A percentile compares a stretch with the other conserved stretches of the same genome.
Evolutionary conservation across 805 yeast genomes (phyloP).

Genomic region (Priceomyces medius): DNA sequence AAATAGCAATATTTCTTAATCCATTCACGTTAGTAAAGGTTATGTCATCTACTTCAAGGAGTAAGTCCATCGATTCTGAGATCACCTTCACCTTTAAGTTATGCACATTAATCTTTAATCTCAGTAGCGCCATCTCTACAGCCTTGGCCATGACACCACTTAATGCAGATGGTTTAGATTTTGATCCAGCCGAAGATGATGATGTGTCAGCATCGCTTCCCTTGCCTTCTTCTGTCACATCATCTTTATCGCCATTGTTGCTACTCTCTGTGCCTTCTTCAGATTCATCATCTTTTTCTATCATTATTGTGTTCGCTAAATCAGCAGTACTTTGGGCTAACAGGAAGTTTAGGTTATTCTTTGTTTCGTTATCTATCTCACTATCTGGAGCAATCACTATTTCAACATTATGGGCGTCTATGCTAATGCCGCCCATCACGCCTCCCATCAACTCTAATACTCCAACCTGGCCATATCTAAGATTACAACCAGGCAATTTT

Average conservation of each 20-base stretch:
- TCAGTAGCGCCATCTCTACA: constrained; percentile 64
- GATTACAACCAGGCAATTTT: constrained; percentile 58
- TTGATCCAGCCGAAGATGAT: constrained; percentile 15
- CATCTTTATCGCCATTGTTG: background rate
- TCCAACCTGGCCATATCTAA: constrained; percentile 61
- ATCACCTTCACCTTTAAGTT: constrained; percentile 49
- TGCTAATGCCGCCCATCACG: constrained; percentile 67
- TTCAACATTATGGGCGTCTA: constrained; percentile 57
- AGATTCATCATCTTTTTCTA: constrained; percentile 25
- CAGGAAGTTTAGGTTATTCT: constrained; percentile 44
- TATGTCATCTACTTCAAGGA: constrained; percentile 31
- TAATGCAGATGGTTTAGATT: constrained; percentile 36
- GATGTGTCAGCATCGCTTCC: background rate
- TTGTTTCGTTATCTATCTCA: constrained; percentile 26
- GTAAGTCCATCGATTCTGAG: constrained; percentile 41
- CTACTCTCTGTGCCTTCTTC: constrained; percentile 12
- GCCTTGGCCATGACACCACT: constrained; percentile 62
- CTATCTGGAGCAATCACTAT: constrained; percentile 39
- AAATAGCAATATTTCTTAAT: constrained; percentile 37
- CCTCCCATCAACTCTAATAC: constrained; percentile 58
- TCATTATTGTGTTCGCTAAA: constrained; percentile 59
- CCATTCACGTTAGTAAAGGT: constrained; percentile 46
- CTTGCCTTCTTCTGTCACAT: background rate
- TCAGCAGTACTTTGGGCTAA: constrained; percentile 74
- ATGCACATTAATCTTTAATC: constrained; percentile 50